Evolutionary conservation across 768 basidiomycete species (phyloP), one percentile per base, ranked within the genome.

Genomic region (Melanogaster broomeanus): DNA sequence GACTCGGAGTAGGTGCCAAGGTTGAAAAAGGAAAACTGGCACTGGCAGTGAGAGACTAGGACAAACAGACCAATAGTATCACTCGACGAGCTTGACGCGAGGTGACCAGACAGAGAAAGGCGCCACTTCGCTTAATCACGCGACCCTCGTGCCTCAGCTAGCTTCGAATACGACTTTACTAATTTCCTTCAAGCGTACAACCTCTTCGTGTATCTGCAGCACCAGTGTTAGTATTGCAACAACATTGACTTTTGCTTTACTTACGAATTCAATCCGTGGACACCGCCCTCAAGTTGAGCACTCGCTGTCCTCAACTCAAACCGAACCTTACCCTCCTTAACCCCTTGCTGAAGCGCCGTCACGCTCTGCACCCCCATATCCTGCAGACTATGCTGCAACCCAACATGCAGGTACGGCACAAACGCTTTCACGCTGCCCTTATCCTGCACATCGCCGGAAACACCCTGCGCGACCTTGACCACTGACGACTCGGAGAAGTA

Each of bases 391-490:
- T 98, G 95, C 70, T 98, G 95, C 34, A 93, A 75, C 4, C 91
- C 91, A 4, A 81, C 79, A 49, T 88, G 72, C 31, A 93, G 73
- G 65, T 92, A 94, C 2, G 95, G 96, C 45, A 98, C 65, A 72
- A 98, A 98, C 46, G 89, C 88, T 74, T 84, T 87, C 60, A 98
- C 84, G 54, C 90, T 92, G 6, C 97, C 97, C 77, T 97, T 98
- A 72, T 99, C 96, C 71, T 92, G 90, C 11, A 98, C 96, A 61
- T 98, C 93, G 12, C 96, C 96, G 12, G 90, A 90, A 9, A 99
- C 96, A 54, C 93, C 93, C 69, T 95, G 92, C 2, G 95, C 96
- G 34, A 99, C 97, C 76, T 98, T 97, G 69, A 99, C 87, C 5
- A 87, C 79, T 43, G 92, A 93, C 51, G 57, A 60, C 77, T 46